Evolutionary conservation across 2,329 filamentous ascomycete genomes (phyloP), one percentile per base, ranked within the genome.

Genomic region (Monilinia fructigena): DNA sequence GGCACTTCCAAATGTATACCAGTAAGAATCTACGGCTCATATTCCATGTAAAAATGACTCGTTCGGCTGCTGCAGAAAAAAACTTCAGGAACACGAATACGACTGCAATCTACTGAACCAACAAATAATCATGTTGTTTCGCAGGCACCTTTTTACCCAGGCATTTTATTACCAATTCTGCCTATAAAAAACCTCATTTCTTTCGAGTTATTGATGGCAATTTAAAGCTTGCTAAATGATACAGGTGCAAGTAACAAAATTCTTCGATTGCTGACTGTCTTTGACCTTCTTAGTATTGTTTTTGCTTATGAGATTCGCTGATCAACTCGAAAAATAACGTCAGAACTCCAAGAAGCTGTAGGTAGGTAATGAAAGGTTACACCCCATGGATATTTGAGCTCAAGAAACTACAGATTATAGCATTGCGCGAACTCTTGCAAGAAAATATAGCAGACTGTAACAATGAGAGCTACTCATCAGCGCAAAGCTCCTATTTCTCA

Each of bases 401-500:
- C 7, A 28, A 23, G 20, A 1, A 56, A 8, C 20, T 5, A 20
- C 10, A 45, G 38, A 20, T 45, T 20, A 45, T 4, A 42, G 38
- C 3, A 45, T 42, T 56, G 3, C 23, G 4, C 12, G 4, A 18
- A 1, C 11, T n/a, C 11, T 28, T 42, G 8, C 11, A 11, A 56
- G 8, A 6, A 4, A 26, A 28, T 8, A 4, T 26, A 2, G 35
- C 38, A 40, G 1, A 12, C 23, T 12, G 16, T 4, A 28, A 42
- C 42, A 23, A 28, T 18, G 12, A 11, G 16, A 38, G 23, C 35
- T 23, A 40, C 38, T 2, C 8, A 8, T 40, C 11, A 4, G 42
- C 56, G n/a, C 20, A 59, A 31, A 48, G 4, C 10, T 58, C 70
- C 20, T 79, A 78, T 70, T 79, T 76, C 75, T 70, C 72, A 20